Evolutionary conservation across 768 basidiomycete species (phyloP).

Genomic region (Pleurotus platypus): DNA sequence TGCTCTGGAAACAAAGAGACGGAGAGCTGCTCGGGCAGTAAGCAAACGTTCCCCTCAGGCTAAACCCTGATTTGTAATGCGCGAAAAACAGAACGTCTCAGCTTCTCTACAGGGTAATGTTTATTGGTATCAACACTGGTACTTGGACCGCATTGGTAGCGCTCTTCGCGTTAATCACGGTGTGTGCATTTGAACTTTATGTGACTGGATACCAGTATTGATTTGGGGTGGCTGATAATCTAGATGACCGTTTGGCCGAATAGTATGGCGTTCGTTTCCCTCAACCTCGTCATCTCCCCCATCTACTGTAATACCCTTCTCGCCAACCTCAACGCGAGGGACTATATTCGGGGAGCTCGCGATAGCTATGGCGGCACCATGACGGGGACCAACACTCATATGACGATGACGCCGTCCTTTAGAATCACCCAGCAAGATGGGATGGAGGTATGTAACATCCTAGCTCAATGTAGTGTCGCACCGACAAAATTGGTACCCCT

Average conservation of each 20-base stretch:
- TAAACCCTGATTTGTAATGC: too few species aligned
- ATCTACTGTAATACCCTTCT: slow-evolving; percentile 7
- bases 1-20: slow-evolving; percentile 4
- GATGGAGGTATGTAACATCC: background rate
- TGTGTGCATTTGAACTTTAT: background rate
- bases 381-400: background rate
- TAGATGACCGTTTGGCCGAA: slow-evolving; percentile 5
- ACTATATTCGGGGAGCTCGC: slow-evolving; percentile 2
- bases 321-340: slow-evolving; percentile 3
- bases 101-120: slow-evolving; percentile 19
- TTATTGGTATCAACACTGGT: slow-evolving; percentile 20
- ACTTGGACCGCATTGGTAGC: slow-evolving; percentile 5
- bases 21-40: slow-evolving; percentile 4
- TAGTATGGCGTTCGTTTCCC: slow-evolving; percentile 2
- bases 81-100: slow-evolving; percentile 5
- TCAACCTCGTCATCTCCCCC: slow-evolving; percentile 6
- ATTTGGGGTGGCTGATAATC: background rate
- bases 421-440: background rate
- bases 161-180: slow-evolving; percentile 3
- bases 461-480: too few species aligned
- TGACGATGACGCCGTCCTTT: slow-evolving; percentile 6
- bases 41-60: background rate
- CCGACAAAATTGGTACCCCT: background rate
- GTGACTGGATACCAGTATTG: background rate
- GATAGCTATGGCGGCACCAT: background rate